Conservation (phyloP, 2,329 filamentous ascomycete species). For the Niveomyces coronatus region DNA sequence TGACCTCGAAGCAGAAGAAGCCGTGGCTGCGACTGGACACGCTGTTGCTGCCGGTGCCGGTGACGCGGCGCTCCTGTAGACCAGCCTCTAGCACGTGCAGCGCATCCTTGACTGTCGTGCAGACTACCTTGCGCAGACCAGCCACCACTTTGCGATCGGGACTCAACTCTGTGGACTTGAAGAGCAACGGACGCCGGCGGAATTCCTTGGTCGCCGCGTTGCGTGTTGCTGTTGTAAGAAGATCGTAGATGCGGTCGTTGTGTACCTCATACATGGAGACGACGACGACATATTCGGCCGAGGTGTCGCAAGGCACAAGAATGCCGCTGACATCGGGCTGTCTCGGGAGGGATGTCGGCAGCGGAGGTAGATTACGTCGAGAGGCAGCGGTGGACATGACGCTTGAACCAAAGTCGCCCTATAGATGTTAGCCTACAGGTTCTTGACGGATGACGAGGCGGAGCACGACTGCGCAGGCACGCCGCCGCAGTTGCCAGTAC, state of each 20-base stretch:
- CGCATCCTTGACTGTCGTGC: slow-evolving; percentile 71
- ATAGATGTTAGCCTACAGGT: slow-evolving; percentile 30
- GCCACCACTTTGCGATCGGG: slow-evolving; percentile 92
- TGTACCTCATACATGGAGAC: slow-evolving; percentile 99
- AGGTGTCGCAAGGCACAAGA: slow-evolving; percentile 45
- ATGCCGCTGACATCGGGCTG: slow-evolving; percentile 65
- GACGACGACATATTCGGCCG: slow-evolving; percentile 74
- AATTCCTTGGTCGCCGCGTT: slow-evolving; percentile 56
- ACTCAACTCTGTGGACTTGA: slow-evolving; percentile 83
- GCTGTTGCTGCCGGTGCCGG: slow-evolving; percentile 87
- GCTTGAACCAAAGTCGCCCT: slow-evolving; percentile 42
- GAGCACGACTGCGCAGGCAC: slow-evolving; percentile 20
- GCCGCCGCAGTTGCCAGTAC: no score
- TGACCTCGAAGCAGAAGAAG: slow-evolving; percentile 92
- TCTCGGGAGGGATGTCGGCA: slow-evolving; percentile 61
- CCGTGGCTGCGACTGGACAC: slow-evolving; percentile 87
- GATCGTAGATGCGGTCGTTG: slow-evolving; percentile 94
- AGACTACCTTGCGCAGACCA: slow-evolving; percentile 82
- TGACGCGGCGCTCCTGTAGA: slow-evolving; percentile 74
- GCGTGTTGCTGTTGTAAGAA: slow-evolving; percentile 57
- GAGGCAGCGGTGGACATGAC: slow-evolving; percentile 36
- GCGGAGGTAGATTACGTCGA: slow-evolving; percentile 49
- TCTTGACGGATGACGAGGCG: slow-evolving; percentile 9
- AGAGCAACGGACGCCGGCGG: slow-evolving; percentile 71
- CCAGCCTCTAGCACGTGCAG: slow-evolving; percentile 85